Percentiles rank a stretch among this genome's conserved stretches.
phyloP scores from a whole-genome alignment of 1,284 basidiomycete species.

The Vanrija humicola region DNA sequence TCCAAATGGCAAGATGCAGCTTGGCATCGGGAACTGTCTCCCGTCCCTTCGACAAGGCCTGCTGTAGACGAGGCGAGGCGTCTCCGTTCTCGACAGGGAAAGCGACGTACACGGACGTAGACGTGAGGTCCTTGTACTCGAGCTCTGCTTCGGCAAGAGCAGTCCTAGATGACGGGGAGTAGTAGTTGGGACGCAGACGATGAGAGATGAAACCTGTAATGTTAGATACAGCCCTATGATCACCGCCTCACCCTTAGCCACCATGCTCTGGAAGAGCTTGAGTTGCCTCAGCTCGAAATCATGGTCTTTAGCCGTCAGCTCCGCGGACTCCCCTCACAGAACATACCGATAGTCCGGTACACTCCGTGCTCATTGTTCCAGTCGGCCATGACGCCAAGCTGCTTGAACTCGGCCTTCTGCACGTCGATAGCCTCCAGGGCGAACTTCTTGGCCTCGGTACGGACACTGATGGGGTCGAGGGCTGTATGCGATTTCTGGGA shows the following conservation, averaged over 20 bases:
- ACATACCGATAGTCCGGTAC: conserved; percentile 78
- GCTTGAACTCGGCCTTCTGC: conserved; percentile 76
- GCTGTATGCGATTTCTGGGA: conserved; percentile 48
- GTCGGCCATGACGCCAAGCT: conserved; percentile 89
- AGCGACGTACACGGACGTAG: conserved; percentile 79
- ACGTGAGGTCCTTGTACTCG: conserved; percentile 83
- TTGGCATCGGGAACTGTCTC: conserved; percentile 3
- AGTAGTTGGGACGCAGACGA: conserved; percentile 86
- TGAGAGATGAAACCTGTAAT: conserved; percentile 61
- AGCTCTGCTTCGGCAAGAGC: conserved; percentile 95
- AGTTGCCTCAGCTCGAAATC: conserved; percentile 87
- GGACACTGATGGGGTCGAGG: conserved; percentile 62
- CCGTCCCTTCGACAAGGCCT: conserved; percentile 17
- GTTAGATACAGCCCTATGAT: background rate
- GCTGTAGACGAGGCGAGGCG: conserved; percentile 32
- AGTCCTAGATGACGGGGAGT: conserved; percentile 90
- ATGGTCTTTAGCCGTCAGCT: conserved; percentile 57
- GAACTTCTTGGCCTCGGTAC: conserved; percentile 66
- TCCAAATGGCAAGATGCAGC: conserved; percentile 83
- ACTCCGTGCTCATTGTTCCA: conserved; percentile 70
- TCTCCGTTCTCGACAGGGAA: conserved; percentile 57
- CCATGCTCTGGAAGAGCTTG: conserved; percentile 81
- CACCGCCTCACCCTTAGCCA: conserved; percentile 61
- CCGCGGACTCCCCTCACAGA: too few relatives aligned
- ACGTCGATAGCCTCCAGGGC: conserved; percentile 71